Percentiles rank a stretch among this genome's conserved stretches.
Conservation (phyloP, 148 eudicot species). For the Cornus controversa region DNA sequence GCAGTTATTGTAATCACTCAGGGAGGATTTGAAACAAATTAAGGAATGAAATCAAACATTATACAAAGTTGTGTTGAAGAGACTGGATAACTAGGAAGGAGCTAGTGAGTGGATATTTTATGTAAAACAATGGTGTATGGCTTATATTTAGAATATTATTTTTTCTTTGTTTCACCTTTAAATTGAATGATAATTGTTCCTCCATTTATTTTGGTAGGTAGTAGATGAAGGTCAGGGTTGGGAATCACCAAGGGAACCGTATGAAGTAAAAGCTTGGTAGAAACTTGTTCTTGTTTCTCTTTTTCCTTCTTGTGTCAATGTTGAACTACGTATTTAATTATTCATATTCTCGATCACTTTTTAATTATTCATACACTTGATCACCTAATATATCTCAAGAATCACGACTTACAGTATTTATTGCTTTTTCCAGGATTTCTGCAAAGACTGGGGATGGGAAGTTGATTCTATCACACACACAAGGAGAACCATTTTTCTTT, state of each 20-base stretch:
- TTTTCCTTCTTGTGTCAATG: slow-evolving; percentile 3
- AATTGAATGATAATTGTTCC: not conserved
- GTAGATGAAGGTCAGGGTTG: slow-evolving; percentile 85
- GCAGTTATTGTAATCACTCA: not conserved
- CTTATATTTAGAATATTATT: not conserved
- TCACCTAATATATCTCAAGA: not conserved
- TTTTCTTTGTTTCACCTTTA: not conserved
- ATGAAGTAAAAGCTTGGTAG: slow-evolving; percentile 94
- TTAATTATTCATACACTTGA: not conserved
- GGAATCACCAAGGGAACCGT: slow-evolving; percentile 98
- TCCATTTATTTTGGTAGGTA: slow-evolving; percentile 45
- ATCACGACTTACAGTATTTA: not conserved
- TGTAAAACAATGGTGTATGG: not conserved
- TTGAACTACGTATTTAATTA: not conserved
- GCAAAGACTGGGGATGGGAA: slow-evolving; percentile 77
- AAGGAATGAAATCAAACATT: not conserved
- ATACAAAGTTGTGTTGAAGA: not conserved
- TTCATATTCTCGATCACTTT: not conserved
- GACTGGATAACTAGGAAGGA: not conserved
- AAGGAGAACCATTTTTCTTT: slow-evolving; percentile 77
- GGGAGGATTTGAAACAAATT: not conserved
- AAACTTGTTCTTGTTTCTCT: slow-evolving; percentile 6
- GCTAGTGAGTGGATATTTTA: not conserved
- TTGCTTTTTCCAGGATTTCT: slow-evolving; percentile 60
- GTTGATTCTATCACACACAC: slow-evolving; percentile 48